Conservation (phyloP, 1,139 yeast genomes). For the Hansenula lynferdii region DNA sequence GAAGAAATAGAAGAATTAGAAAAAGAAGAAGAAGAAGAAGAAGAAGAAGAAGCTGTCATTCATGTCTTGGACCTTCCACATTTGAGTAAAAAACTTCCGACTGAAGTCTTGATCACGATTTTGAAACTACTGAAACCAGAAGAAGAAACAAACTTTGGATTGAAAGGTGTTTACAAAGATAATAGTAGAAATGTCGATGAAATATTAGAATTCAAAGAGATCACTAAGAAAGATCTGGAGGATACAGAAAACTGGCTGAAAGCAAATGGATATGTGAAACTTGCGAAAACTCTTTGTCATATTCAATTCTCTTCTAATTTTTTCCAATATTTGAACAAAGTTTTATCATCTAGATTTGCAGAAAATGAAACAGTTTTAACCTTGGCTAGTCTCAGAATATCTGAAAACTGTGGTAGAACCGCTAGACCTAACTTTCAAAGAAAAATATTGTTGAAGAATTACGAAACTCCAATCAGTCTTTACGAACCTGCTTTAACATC, state of each 20-base stretch:
- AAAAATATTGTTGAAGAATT: constrained; percentile 34
- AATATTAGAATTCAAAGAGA: constrained; percentile 26
- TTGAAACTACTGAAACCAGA: constrained; percentile 48
- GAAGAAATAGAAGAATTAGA: constrained; percentile 4
- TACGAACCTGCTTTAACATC: constrained; percentile 83
- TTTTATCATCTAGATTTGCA: constrained; percentile 53
- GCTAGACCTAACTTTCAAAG: constrained; percentile 74
- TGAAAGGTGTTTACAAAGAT: constrained; percentile 1
- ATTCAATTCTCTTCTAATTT: constrained; percentile 27
- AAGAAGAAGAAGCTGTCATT: constrained; percentile 32
- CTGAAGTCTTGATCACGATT: constrained; percentile 37
- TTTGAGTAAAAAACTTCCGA: constrained; percentile 44
- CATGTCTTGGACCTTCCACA: constrained; percentile 69
- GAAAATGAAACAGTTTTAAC: constrained; percentile 43
- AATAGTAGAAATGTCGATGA: constrained; percentile 16
- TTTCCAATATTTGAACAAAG: constrained; percentile 58
- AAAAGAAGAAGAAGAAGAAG: constrained; percentile 23
- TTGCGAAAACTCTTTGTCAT: constrained; percentile 27
- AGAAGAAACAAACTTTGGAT: constrained; percentile 48
- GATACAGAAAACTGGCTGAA: constrained; percentile 39
- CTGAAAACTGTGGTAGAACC: constrained; percentile 83
- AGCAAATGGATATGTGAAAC: constrained; percentile 31
- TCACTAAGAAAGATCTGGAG: constrained; percentile 23
- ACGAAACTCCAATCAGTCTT: constrained; percentile 37
- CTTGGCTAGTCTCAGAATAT: constrained; percentile 58